These are phyloP conservation scores for Effrenium voratum DNA, from an alignment of 73 alveolate genomes.

Conservation along the genomic window DNA sequence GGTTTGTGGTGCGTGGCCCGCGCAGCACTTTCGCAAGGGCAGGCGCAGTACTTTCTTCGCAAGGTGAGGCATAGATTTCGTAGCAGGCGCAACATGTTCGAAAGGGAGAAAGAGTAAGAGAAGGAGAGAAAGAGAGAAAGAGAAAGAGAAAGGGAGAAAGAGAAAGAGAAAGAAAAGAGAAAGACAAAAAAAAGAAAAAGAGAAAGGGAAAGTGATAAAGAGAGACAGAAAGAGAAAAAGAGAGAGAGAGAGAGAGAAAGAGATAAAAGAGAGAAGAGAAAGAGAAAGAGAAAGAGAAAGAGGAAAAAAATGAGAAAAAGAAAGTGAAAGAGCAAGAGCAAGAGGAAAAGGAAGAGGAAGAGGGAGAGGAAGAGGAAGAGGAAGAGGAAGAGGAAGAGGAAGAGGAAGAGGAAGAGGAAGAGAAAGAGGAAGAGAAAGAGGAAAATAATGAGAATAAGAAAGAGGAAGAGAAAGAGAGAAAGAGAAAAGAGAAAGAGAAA, in stretches of 20 bases:
- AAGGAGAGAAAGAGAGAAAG: too few relatives aligned
- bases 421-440: not conserved
- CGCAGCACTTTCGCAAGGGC: too few relatives aligned
- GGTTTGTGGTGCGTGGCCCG: too few relatives aligned
- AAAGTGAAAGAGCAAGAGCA: not conserved
- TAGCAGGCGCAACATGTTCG: too few relatives aligned
- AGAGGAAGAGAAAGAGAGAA: not conserved
- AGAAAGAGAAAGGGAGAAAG: too few relatives aligned
- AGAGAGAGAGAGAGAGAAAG: not conserved
- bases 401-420: not conserved
- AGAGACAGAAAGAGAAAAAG: not conserved
- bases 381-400: not conserved
- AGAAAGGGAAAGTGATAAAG: not conserved
- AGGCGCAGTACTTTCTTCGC: too few relatives aligned
- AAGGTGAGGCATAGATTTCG: too few relatives aligned
- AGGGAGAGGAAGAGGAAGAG: not conserved
- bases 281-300: not conserved
- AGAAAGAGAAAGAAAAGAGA: too few relatives aligned
- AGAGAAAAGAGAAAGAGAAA: not conserved
- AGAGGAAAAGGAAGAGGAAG: not conserved
- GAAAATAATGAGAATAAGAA: not conserved
- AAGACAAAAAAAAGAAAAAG: not conserved
- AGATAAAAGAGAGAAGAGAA: not conserved
- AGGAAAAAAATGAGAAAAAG: not conserved
- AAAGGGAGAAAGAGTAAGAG: too few relatives aligned